phyloP scores from a whole-genome alignment of 768 basidiomycete genomes.

The Paxillus involutus region DNA sequence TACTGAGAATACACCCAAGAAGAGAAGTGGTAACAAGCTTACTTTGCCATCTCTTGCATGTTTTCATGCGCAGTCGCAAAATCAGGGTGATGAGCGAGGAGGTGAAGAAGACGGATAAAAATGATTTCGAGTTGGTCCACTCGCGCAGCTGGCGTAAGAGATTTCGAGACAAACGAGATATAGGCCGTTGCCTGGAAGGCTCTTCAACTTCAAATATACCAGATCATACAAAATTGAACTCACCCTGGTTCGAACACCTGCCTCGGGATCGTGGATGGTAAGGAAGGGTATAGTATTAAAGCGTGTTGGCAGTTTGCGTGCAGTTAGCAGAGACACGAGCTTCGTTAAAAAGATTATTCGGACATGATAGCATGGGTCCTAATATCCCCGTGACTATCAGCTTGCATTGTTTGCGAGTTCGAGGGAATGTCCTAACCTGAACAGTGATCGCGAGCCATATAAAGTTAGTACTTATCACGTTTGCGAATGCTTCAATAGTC shows the following conservation, averaged over 20 bases:
- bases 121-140: slow-evolving; percentile 76
- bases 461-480: slow-evolving; percentile 60
- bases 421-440: slow-evolving; percentile 56
- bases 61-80: slow-evolving; percentile 69
- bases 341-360: slow-evolving; percentile 78
- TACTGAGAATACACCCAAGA: background rate
- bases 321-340: slow-evolving; percentile 58
- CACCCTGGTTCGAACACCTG: slow-evolving; percentile 71
- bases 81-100: slow-evolving; percentile 95
- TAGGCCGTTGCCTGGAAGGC: slow-evolving; percentile 55
- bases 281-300: slow-evolving; percentile 89
- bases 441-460: slow-evolving; percentile 67
- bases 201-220: background rate
- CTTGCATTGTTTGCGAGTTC: background rate
- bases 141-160: slow-evolving; percentile 49
- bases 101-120: slow-evolving; percentile 82
- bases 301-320: slow-evolving; percentile 61
- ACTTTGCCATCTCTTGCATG: slow-evolving; percentile 81
- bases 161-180: slow-evolving; percentile 47
- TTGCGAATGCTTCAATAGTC: slow-evolving; percentile 55
- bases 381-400: slow-evolving; percentile 3
- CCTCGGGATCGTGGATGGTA: slow-evolving; percentile 88
- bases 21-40: slow-evolving; percentile 20
- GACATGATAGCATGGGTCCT: slow-evolving; percentile 91
- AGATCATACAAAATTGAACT: slow-evolving; percentile 15